Conservation (phyloP, 2,329 filamentous ascomycete species). For the Colletotrichum lini region DNA sequence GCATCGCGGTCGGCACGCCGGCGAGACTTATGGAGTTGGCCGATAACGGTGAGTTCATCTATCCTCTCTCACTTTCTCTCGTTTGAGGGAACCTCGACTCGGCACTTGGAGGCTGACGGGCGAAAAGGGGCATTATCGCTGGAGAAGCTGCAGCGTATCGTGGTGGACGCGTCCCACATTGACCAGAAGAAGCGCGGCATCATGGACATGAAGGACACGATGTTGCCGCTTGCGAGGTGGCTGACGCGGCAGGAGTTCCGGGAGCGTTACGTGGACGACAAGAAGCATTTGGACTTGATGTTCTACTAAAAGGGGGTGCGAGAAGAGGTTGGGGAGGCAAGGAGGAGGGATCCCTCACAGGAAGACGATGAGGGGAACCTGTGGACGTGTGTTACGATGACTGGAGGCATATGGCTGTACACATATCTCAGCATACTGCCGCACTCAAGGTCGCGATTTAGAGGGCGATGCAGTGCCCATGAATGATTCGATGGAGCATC, state of each 20-base stretch:
- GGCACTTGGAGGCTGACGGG: not conserved
- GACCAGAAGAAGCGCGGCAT: conserved; percentile 95
- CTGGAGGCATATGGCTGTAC: not conserved
- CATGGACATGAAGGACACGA: conserved; percentile 95
- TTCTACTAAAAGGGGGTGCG: conserved; percentile 67
- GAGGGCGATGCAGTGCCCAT: not conserved
- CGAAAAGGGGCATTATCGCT: conserved; percentile 76
- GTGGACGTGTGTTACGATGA: not conserved
- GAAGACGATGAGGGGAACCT: not conserved
- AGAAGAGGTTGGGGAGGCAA: no score
- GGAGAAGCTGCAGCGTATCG: conserved; percentile 80
- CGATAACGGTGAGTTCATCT: conserved; percentile 76
- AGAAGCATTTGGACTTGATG: conserved; percentile 71
- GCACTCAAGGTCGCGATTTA: not conserved
- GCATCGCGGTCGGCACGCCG: conserved; percentile 92
- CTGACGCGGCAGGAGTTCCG: conserved; percentile 80
- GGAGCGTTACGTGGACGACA: conserved; percentile 74
- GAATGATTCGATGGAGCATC: not conserved
- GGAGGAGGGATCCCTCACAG: not conserved
- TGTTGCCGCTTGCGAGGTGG: conserved; percentile 83
- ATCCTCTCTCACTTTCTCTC: not conserved
- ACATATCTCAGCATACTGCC: not conserved
- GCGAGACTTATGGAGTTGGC: conserved; percentile 85
- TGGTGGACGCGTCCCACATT: conserved; percentile 93
- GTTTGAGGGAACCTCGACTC: not conserved